Conservation (phyloP, 106 monocot genomes). For the Dendrobium chrysotoxum region DNA sequence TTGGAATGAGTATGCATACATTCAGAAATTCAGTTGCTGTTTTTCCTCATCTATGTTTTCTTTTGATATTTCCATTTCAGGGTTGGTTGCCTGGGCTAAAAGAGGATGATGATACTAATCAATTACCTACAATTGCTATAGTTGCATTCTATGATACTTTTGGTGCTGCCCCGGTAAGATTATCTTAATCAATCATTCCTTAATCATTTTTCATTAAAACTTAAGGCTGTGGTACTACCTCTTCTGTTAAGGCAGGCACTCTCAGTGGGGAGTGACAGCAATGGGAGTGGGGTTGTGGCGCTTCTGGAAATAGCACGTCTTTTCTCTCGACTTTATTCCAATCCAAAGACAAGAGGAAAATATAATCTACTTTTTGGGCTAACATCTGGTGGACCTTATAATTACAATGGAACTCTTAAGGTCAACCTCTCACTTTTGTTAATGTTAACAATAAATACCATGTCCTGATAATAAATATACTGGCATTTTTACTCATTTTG, state of each 20-base stretch:
- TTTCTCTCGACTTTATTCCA: conserved; percentile 85
- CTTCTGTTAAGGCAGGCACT: conserved; percentile 74
- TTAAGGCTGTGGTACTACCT: conserved; percentile 9
- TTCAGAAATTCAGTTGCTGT: neutral
- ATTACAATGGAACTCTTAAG: conserved; percentile 97
- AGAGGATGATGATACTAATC: conserved; percentile 66
- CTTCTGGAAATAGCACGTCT: conserved; percentile 93
- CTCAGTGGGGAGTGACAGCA: conserved; percentile 88
- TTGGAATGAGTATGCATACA: neutral
- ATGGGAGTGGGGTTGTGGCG: conserved; percentile 94
- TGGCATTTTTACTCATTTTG: conserved; percentile 6
- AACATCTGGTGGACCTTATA: conserved; percentile 99
- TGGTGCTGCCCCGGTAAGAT: conserved; percentile 89
- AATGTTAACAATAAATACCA: neutral
- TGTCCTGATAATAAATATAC: neutral
- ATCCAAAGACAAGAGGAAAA: conserved; percentile 82
- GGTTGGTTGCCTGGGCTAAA: conserved; percentile 94
- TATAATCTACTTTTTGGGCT: conserved; percentile 98
- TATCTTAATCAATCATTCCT: conserved; percentile 4
- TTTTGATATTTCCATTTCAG: conserved; percentile 26
- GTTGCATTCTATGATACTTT: conserved; percentile 98
- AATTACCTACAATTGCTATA: conserved; percentile 94
- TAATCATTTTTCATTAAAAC: neutral
- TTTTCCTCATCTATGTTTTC: neutral
- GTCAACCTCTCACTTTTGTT: conserved; percentile 18